Evolutionary conservation across 306 rosid species (phyloP).

Genomic region (Erythrophleum fordii): DNA sequence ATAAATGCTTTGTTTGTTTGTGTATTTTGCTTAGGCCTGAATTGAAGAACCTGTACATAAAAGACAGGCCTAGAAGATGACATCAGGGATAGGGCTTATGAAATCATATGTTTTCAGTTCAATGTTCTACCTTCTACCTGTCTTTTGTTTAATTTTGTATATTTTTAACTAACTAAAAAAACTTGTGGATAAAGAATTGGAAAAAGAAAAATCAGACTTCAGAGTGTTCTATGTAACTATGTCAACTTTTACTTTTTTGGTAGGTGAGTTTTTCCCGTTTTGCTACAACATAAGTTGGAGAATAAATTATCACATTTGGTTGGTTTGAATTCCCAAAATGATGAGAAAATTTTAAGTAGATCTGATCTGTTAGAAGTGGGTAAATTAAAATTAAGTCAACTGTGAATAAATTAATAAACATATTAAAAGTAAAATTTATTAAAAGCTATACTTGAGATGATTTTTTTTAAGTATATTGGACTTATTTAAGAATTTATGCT

Average conservation of each 20-base stretch:
- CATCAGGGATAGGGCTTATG: slow-evolving; percentile 33
- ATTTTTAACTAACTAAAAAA: slow-evolving; percentile 31
- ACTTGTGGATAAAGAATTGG: slow-evolving; percentile 17
- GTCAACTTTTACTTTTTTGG: neutral
- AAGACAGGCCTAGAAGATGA: slow-evolving; percentile 36
- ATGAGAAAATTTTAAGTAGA: neutral
- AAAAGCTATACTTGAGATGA: neutral
- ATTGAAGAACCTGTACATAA: slow-evolving; percentile 51
- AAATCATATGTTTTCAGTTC: slow-evolving; percentile 33
- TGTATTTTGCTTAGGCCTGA: slow-evolving; percentile 39
- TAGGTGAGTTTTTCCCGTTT: neutral
- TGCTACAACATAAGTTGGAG: neutral
- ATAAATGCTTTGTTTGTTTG: slow-evolving; percentile 17
- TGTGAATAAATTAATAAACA: neutral
- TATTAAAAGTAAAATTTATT: neutral
- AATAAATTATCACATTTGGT: neutral
- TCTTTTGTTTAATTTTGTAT: slow-evolving; percentile 15
- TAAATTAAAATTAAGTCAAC: neutral
- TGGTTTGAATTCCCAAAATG: neutral
- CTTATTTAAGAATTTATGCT: neutral
- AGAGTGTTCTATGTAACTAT: neutral
- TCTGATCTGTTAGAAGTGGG: neutral
- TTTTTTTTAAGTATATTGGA: neutral
- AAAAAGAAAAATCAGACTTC: slow-evolving; percentile 7
- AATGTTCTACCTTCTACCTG: slow-evolving; percentile 12